phyloP scores from a whole-genome alignment of 306 rosid genomes.

The Astragalus membranaceus region DNA sequence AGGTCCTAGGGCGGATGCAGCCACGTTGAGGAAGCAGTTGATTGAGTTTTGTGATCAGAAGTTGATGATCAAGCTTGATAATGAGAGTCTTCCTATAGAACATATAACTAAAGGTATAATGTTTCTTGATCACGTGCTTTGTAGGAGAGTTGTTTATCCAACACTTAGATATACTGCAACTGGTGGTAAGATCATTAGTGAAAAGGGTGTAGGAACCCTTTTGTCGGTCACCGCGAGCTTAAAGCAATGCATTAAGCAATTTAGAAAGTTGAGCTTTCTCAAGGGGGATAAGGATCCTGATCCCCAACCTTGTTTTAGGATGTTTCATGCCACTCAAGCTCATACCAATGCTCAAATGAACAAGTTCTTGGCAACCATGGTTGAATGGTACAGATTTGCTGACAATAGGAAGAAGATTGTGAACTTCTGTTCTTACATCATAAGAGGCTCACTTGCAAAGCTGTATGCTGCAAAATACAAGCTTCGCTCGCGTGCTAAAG shows the following conservation, averaged over 20 bases:
- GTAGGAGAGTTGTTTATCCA: constrained; percentile 91
- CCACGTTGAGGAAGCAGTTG: constrained; percentile 76
- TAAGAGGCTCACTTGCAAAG: constrained; percentile 92
- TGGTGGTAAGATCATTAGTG: constrained; percentile 92
- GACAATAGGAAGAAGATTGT: constrained; percentile 88
- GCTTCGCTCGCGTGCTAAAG: constrained; percentile 95
- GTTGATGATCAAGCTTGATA: constrained; percentile 86
- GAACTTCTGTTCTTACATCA: constrained; percentile 84
- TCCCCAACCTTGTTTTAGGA: constrained; percentile 95
- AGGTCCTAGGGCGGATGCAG: constrained; percentile 87
- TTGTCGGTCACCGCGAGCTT: constrained; percentile 88
- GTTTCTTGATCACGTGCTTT: constrained; percentile 92
- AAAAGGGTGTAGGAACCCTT: constrained; percentile 96
- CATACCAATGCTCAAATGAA: constrained; percentile 98
- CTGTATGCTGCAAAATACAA: constrained; percentile 97
- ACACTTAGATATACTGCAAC: constrained; percentile 93
- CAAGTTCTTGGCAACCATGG: constrained; percentile 82
- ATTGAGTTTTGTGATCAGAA: constrained; percentile 90
- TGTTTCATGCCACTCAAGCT: constrained; percentile 98
- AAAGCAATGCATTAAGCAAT: constrained; percentile 87
- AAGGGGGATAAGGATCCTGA: constrained; percentile 97
- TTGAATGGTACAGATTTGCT: constrained; percentile 93
- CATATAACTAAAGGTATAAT: constrained; percentile 94
- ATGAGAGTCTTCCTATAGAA: constrained; percentile 86
- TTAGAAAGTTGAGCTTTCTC: constrained; percentile 75